phyloP scores from a whole-genome alignment of 2,329 filamentous ascomycete species.

The Falciphora oryzae region DNA sequence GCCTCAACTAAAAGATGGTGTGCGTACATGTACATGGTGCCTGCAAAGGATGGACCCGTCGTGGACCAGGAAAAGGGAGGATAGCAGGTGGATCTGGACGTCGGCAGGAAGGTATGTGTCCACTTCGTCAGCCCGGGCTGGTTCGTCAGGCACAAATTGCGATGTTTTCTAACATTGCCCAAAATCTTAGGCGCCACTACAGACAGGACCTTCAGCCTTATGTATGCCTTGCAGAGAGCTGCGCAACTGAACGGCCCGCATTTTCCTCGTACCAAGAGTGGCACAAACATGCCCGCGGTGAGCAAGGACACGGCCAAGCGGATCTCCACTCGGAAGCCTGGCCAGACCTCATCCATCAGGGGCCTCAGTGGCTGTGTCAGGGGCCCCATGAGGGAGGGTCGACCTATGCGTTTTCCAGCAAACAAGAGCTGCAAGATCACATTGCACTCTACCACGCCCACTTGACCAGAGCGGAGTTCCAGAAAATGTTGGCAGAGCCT shows the following conservation, averaged over 20 bases:
- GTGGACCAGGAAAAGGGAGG: not conserved
- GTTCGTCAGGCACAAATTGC: too few species aligned
- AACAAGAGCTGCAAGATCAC: not conserved
- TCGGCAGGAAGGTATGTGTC: not conserved
- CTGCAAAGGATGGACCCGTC: not conserved
- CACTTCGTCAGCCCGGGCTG: too few species aligned
- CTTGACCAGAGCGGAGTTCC: not conserved
- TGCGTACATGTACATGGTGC: not conserved
- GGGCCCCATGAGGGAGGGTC: not conserved
- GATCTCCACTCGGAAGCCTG: not conserved
- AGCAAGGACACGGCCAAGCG: not conserved
- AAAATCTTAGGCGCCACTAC: not conserved
- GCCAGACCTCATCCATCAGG: not conserved
- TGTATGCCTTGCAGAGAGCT: not conserved
- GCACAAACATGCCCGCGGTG: not conserved
- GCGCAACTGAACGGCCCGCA: not conserved
- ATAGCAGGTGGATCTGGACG: not conserved
- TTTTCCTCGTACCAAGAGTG: not conserved
- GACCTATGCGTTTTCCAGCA: not conserved
- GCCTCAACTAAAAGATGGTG: not conserved
- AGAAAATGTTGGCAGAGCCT: too few species aligned
- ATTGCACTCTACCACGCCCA: not conserved
- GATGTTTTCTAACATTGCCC: not conserved
- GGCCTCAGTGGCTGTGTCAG: not conserved
- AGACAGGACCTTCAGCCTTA: not conserved